Evolutionary conservation across 441 rosid species (phyloP), one percentile per base, ranked within the genome.

Genomic region (Erysimum cheiri): DNA sequence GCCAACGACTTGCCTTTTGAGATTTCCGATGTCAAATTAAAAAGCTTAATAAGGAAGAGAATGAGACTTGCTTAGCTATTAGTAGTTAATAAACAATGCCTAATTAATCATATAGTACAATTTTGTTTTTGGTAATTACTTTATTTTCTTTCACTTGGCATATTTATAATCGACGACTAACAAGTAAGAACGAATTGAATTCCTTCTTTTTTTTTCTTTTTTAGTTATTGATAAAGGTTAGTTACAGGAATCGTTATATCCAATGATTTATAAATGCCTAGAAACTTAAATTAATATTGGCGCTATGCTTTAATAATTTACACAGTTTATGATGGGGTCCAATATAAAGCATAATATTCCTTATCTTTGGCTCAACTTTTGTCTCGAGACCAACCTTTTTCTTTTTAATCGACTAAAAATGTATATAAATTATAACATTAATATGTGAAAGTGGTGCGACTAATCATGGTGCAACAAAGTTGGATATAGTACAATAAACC

Each of bases 291-390:
- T 28, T 15, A 40, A 50, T 56, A 63, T 48, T 32, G 58, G 69
- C 70, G 63, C 44, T 40, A 64, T 58, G 59, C 75, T 70, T 70
- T 70, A 59, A 70, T 70, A 76, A 76, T 76, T 13, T 33, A 58
- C 65, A 55, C n/a, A 55, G 17, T 36, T 54, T 69, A 58, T 50
- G 13, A 65, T 64, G 80, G 80, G 80, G 72, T 71, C 80, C 80
- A 65, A 49, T 28, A 59, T 44, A 76, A 71, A 76, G 80, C 76
- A 43, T 76, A 46, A 76, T 76, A 71, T 65, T 70, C 80, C 76
- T 37, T 49, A 50, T 64, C 68, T 70, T 70, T 64, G 59, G 39
- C 69, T 62, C 59, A 62, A 67, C 70, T 50, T 74, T 75, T 19
- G 71, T 75, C 71, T 75, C 68, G 32, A 64, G 72, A 64, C 80